A percentile compares a stretch with the other conserved stretches of the same genome.
Evolutionary conservation across 371 early-diverging fungal genomes (phyloP).

Genomic region (Cokeromyces recurvatus): DNA sequence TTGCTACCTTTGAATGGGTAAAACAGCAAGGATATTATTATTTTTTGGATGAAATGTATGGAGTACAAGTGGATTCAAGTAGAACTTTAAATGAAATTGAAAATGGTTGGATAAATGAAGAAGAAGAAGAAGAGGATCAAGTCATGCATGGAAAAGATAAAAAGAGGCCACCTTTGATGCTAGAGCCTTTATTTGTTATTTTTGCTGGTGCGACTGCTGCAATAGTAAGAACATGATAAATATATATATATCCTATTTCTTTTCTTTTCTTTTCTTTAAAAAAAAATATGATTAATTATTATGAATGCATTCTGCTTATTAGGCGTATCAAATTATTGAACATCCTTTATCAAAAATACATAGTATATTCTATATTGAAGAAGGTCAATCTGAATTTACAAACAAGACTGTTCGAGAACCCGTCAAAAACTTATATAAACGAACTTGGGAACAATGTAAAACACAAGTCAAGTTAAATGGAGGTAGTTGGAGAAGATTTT

Average conservation of each 20-base stretch:
- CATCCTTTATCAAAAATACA: constrained; percentile 71
- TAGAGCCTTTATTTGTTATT: constrained; percentile 66
- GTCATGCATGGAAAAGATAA: constrained; percentile 6
- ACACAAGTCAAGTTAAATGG: constrained; percentile 36
- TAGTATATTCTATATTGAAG: constrained; percentile 64
- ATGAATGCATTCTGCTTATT: neutral
- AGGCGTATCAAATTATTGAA: constrained; percentile 71
- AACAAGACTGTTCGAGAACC: constrained; percentile 32
- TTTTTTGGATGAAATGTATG: constrained; percentile 55
- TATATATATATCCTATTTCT: neutral
- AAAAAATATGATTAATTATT: too few species aligned
- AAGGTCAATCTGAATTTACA: constrained; percentile 53
- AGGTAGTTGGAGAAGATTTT: constrained; percentile 52
- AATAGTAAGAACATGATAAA: constrained; percentile 24
- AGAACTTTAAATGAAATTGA: constrained; percentile 29
- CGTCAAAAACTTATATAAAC: constrained; percentile 40
- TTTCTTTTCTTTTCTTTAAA: neutral
- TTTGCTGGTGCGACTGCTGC: constrained; percentile 72
- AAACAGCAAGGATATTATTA: constrained; percentile 66
- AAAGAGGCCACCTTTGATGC: constrained; percentile 45
- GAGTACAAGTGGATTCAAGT: constrained; percentile 43
- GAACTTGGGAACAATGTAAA: constrained; percentile 53
- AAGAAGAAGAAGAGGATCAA: constrained; percentile 9
- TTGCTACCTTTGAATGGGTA: constrained; percentile 74
- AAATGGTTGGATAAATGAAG: constrained; percentile 19